Evolutionary conservation across 2,329 filamentous ascomycete species (phyloP).

Genomic region (Aspergillus caelatus): DNA sequence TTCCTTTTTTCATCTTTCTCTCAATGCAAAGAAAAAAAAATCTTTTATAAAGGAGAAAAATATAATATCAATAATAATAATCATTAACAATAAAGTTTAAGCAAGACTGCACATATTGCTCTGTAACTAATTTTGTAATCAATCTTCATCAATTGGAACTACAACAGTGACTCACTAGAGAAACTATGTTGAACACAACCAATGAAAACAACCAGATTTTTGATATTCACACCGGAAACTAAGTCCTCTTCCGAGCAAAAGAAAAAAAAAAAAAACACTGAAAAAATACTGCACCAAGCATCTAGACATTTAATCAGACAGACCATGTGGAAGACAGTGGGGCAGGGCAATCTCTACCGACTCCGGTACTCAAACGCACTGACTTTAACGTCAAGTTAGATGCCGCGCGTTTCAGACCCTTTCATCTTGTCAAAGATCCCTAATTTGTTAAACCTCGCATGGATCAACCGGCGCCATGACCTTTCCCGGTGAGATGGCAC

Average conservation of each 20-base stretch:
- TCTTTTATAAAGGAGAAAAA: neutral
- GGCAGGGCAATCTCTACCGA: constrained; percentile 18
- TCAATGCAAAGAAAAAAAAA: neutral
- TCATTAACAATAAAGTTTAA: neutral
- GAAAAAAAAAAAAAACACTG: neutral
- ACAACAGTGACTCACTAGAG: neutral
- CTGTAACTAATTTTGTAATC: neutral
- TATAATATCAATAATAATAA: neutral
- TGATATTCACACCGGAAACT: neutral
- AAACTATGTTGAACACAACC: neutral
- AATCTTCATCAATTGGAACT: neutral
- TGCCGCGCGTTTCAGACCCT: constrained; percentile 29
- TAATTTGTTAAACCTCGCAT: constrained; percentile 18
- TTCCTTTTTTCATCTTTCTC: neutral
- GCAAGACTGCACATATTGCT: neutral
- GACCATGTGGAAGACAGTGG: constrained; percentile 26
- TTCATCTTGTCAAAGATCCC: constrained; percentile 3
- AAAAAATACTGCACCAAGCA: neutral
- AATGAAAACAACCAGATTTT: neutral
- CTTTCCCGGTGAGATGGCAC: constrained; percentile 15
- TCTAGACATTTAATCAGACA: constrained; percentile 8
- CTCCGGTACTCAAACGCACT: constrained; percentile 14
- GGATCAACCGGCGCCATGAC: constrained; percentile 18
- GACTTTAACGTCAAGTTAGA: constrained; percentile 12
- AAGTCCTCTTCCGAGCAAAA: neutral